A percentile compares a stretch with the other conserved stretches of the same genome.
Evolutionary conservation across 2,329 filamentous ascomycete species (phyloP).

Genomic region (Botrytis elliptica): DNA sequence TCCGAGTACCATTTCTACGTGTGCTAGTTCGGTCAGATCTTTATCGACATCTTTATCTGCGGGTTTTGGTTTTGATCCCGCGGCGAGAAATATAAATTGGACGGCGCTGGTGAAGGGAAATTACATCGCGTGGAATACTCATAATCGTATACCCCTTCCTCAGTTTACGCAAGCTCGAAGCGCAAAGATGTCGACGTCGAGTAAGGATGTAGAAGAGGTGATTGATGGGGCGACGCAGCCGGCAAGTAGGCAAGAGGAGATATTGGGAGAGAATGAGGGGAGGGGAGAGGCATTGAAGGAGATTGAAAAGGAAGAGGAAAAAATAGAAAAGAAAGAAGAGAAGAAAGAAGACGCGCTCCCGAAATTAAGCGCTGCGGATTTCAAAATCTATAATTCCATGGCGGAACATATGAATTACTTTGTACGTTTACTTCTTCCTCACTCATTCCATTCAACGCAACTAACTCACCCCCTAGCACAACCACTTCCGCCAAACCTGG

Average conservation of each 20-base stretch:
- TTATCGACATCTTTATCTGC: background rate
- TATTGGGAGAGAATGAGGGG: conserved; percentile 41
- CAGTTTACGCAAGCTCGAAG: background rate
- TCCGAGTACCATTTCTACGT: background rate
- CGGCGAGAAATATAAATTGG: background rate
- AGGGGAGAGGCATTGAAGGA: conserved; percentile 51
- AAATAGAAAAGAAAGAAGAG: conserved; percentile 24
- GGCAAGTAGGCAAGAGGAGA: conserved; percentile 48
- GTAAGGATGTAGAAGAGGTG: background rate
- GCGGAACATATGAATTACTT: conserved; percentile 63
- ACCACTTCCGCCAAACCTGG: conserved; percentile 74
- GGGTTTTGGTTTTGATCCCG: background rate
- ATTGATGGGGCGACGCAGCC: conserved; percentile 58
- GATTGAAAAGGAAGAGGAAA: conserved; percentile 19
- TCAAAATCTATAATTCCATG: conserved; percentile 59
- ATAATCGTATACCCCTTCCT: background rate
- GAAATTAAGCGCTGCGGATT: conserved; percentile 56
- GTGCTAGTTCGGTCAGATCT: background rate
- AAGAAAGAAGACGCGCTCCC: conserved; percentile 43
- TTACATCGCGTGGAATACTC: background rate
- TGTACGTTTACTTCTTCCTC: conserved; percentile 42
- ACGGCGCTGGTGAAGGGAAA: background rate
- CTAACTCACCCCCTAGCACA: conserved; percentile 54
- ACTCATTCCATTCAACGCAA: background rate
- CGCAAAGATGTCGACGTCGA: conserved; percentile 13